These are phyloP conservation scores for Aspergillus cristatus DNA, from an alignment of 495 filamentous ascomycete species.

Conservation along the genomic window DNA sequence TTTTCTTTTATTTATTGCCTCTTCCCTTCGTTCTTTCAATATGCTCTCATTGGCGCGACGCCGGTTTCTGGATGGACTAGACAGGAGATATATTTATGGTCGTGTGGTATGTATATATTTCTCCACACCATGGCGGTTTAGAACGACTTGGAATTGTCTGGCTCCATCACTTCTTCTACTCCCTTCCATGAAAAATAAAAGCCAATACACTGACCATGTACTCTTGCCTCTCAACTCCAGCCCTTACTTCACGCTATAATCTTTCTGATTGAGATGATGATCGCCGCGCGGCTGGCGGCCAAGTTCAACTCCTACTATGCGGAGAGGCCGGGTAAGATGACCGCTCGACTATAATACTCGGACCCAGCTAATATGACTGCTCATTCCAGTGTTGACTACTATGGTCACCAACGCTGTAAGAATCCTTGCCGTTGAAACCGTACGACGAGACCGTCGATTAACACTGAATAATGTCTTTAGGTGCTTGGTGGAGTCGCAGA, in stretches of 20 bases:
- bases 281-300: conserved; percentile 67
- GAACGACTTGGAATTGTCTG: no score
- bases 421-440: neutral
- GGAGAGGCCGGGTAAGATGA: conserved; percentile 60
- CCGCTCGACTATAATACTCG: conserved; percentile 1
- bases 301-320: conserved; percentile 93
- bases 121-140: neutral
- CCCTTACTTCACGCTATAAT: conserved; percentile 80
- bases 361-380: conserved; percentile 18
- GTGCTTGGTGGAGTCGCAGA: conserved; percentile 86
- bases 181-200: no score
- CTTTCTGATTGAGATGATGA: conserved; percentile 79
- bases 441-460: no score
- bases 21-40: neutral
- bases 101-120: conserved; percentile 60
- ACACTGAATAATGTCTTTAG: conserved; percentile 26
- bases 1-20: conserved; percentile 6
- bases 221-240: conserved; percentile 35
- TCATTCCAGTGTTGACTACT: conserved; percentile 71
- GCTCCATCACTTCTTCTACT: no score
- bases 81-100: conserved; percentile 72
- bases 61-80: conserved; percentile 57
- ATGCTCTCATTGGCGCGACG: conserved; percentile 45
- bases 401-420: conserved; percentile 96
- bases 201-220: no score